phyloP scores from a whole-genome alignment of 1,284 basidiomycete genomes.

The Cryptococcus sp. region DNA sequence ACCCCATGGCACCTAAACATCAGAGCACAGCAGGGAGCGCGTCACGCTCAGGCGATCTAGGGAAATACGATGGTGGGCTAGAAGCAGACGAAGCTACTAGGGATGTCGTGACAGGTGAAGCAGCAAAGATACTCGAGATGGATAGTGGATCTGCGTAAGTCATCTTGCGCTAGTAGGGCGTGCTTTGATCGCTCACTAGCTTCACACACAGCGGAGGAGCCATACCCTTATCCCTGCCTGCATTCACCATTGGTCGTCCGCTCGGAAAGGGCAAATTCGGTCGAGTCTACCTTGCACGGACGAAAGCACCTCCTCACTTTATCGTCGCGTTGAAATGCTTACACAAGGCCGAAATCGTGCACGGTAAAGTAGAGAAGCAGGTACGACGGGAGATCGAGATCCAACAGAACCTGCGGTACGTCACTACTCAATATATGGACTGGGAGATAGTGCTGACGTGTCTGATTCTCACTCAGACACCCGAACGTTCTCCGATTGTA shows the following conservation, averaged over 20 bases:
- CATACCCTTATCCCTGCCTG: conserved; percentile 60
- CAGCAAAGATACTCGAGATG: conserved; percentile 71
- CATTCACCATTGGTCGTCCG: conserved; percentile 93
- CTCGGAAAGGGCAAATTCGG: conserved; percentile 99
- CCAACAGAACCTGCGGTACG: conserved; percentile 82
- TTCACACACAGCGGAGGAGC: conserved; percentile 53
- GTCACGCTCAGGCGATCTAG: conserved; percentile 60
- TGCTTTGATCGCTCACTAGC: not conserved
- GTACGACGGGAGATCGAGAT: conserved; percentile 98
- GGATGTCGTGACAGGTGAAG: conserved; percentile 64
- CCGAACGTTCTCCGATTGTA: conserved; percentile 92
- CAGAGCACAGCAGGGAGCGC: conserved; percentile 8
- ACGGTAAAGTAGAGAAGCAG: conserved; percentile 89
- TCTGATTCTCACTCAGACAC: conserved; percentile 59
- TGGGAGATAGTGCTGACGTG: not conserved
- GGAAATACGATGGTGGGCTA: conserved; percentile 80
- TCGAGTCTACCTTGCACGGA: conserved; percentile 97
- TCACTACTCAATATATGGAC: not conserved
- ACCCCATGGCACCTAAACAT: conserved; percentile 18
- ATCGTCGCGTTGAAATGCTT: conserved; percentile 96
- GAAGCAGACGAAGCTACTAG: conserved; percentile 67
- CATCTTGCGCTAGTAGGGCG: not conserved
- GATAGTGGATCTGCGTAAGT: conserved; percentile 71
- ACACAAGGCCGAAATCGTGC: conserved; percentile 94
- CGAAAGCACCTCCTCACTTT: conserved; percentile 80